Evolutionary conservation across 441 rosid genomes (phyloP).

Genomic region (Syzygium syzygioides): DNA sequence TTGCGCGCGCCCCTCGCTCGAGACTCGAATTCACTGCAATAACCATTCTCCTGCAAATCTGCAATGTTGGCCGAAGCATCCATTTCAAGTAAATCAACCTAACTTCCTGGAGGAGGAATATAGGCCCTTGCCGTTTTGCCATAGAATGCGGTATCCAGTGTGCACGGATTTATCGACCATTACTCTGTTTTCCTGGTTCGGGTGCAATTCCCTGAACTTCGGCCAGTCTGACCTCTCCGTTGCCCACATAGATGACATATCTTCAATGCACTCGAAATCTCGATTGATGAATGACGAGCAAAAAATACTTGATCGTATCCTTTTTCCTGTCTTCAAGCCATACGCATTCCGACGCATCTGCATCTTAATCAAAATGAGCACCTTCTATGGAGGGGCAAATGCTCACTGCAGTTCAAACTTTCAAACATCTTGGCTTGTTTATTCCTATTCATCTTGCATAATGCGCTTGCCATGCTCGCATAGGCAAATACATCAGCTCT

Average conservation of each 20-base stretch:
- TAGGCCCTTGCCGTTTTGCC: not conserved
- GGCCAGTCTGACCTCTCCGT: not conserved
- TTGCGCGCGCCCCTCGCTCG: not conserved
- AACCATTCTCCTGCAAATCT: not conserved
- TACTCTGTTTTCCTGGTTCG: not conserved
- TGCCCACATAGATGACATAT: not conserved
- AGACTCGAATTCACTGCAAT: not conserved
- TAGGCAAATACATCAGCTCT: not conserved
- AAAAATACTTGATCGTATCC: not conserved
- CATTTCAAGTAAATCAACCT: not conserved
- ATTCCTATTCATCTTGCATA: not conserved
- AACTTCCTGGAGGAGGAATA: not conserved
- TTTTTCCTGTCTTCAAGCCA: not conserved
- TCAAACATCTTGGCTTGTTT: not conserved
- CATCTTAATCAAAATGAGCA: not conserved
- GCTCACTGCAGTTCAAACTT: not conserved
- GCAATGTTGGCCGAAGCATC: not conserved
- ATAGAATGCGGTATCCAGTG: not conserved
- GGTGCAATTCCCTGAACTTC: not conserved
- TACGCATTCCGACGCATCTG: not conserved
- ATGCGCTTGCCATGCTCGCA: conserved; percentile 13
- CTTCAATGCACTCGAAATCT: not conserved
- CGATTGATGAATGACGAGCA: not conserved
- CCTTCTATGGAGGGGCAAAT: not conserved
- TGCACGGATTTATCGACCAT: not conserved